Evolutionary conservation across 148 eudicot species (phyloP), one percentile per base, ranked within the genome.

Genomic region (Bassia scoparia): DNA sequence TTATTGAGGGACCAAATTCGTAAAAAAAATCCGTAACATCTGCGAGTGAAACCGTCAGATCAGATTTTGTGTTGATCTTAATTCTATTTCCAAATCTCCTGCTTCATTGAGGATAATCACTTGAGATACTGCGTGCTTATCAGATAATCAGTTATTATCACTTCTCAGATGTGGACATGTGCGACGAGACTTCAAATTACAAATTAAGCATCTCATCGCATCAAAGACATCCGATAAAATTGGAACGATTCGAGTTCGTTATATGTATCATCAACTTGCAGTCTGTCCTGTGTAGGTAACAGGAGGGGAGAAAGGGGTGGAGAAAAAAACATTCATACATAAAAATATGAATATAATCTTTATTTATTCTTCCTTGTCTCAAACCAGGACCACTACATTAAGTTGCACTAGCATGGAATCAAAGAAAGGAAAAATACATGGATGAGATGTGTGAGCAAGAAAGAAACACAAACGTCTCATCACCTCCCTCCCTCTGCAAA

Each of bases 391-490:
- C 31, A 46, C 56, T 41, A 41, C 56, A 76, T 33, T 38, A 17
- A 38, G 26, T 50, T 31, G 41, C 27, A 70, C 54, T 64, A 62
- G 44, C 35, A 30, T 67, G 35, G 29, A 27, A 61, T 29, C 60
- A 67, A 53, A 7, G 55, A 43, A 63, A 49, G 56, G 69, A 64
- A 55, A 18, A 72, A 38, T 24, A 34, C 68, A 72, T 31, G 52
- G 38, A 23, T 41, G 61, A 69, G 68, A 76, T 76, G 61, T 13
- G 52, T 7, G 70, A 74, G 74, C 49, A 58, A 33, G 62, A 76
- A 63, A 73, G 70, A 38, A 59, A 41, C n/a, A 18, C 71, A 75
- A 53, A 74, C 75, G 35, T 67, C 79, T 78, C 35, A 30, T 56
- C 70, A 74, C 71, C 76, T 74, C 76, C 65, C 61, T 35, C 46